These are phyloP conservation scores for Magnaporthiopsis poae DNA, from an alignment of 2,329 filamentous ascomycete genomes.

Conservation along the genomic window DNA sequence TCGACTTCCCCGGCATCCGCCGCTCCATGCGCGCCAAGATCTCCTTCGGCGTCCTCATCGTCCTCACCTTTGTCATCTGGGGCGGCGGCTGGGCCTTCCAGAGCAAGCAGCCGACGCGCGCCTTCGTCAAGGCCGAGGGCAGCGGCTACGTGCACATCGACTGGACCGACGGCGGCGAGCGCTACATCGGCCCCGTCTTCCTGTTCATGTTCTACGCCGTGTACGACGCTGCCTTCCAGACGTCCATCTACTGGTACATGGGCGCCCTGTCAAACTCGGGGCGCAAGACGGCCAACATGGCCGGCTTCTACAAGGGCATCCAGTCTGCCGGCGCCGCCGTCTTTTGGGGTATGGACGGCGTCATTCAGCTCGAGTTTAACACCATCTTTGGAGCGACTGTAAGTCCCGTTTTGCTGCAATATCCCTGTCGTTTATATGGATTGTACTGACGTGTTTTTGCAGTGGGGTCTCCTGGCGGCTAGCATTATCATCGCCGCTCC, in stretches of 20 bases:
- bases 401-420: conserved; percentile 15
- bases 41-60: conserved; percentile 51
- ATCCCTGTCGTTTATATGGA: not conserved
- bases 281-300: conserved; percentile 83
- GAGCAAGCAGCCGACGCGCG: conserved; percentile 46
- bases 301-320: conserved; percentile 48
- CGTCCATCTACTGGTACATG: conserved; percentile 90
- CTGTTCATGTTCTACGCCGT: conserved; percentile 85
- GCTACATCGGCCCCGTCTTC: conserved; percentile 43
- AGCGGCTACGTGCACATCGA: conserved; percentile 34
- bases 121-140: conserved; percentile 17
- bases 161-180: conserved; percentile 42
- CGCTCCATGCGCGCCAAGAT: conserved; percentile 59
- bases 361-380: conserved; percentile 51
- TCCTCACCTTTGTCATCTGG: conserved; percentile 69
- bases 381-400: conserved; percentile 56
- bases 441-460: conserved; percentile 18
- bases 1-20: conserved; percentile 51
- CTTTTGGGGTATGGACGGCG: conserved; percentile 59
- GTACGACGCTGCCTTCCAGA: conserved; percentile 85
- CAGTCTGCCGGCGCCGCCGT: conserved; percentile 79
- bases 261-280: conserved; percentile 85
- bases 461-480: conserved; percentile 68
- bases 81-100: conserved; percentile 75
- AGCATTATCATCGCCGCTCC: conserved; percentile 69